Conservation (phyloP, 2,329 filamentous ascomycete species). For the Zelopaecilomyces penicillatus region DNA sequence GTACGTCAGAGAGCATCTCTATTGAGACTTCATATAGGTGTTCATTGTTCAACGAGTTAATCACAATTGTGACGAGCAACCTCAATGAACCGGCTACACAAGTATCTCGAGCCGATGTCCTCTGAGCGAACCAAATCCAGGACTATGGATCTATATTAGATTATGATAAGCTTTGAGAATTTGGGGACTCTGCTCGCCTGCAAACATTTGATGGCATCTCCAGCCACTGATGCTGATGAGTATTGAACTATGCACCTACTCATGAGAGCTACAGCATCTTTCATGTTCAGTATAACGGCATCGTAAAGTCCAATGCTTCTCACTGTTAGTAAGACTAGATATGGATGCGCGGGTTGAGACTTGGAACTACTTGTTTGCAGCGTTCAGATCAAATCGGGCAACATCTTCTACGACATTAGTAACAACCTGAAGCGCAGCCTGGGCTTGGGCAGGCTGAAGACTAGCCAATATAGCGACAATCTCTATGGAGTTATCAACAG, state of each 20-base stretch:
- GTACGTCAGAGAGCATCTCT: slow-evolving; percentile 56
- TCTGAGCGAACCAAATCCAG: slow-evolving; percentile 68
- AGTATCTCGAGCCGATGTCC: slow-evolving; percentile 48
- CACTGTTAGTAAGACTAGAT: slow-evolving; percentile 7
- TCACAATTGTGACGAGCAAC: slow-evolving; percentile 49
- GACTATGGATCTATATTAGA: slow-evolving; percentile 34
- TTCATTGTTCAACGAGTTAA: slow-evolving; percentile 52
- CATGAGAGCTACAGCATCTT: slow-evolving; percentile 34
- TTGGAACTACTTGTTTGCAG: slow-evolving; percentile 43
- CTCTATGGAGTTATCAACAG: slow-evolving; percentile 25
- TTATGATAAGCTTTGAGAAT: not conserved
- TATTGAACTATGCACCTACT: slow-evolving; percentile 26
- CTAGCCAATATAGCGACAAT: slow-evolving; percentile 38
- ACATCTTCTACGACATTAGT: slow-evolving; percentile 28
- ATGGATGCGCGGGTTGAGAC: too few relatives aligned
- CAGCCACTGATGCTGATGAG: slow-evolving; percentile 24
- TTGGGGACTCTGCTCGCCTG: slow-evolving; percentile 42
- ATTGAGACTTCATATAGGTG: slow-evolving; percentile 51
- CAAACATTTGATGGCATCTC: slow-evolving; percentile 52
- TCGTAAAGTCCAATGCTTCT: slow-evolving; percentile 30
- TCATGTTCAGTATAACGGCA: slow-evolving; percentile 30
- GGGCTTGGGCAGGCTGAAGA: slow-evolving; percentile 38
- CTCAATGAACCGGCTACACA: slow-evolving; percentile 52
- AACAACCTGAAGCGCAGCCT: slow-evolving; percentile 56
- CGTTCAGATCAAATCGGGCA: slow-evolving; percentile 54